Percentiles rank a stretch among this genome's conserved stretches.
Evolutionary conservation across 202 grass and related monocot species (phyloP).

Genomic region (Schoenoplectus tabernaemontani): DNA sequence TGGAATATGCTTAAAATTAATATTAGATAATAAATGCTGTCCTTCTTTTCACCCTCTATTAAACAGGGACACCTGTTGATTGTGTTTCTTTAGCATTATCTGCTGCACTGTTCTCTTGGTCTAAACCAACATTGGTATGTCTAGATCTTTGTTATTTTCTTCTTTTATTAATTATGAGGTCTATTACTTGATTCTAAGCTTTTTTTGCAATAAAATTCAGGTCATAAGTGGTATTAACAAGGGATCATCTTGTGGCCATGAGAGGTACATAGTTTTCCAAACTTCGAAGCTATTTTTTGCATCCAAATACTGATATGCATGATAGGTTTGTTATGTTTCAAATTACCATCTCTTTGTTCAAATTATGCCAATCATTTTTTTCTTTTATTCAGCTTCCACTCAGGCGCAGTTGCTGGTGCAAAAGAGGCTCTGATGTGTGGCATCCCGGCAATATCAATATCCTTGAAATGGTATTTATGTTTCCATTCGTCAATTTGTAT

Average conservation of each 20-base stretch:
- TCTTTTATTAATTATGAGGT: constrained; percentile 1
- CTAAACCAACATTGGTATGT: constrained; percentile 38
- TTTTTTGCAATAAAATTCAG: constrained; percentile 13
- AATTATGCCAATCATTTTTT: not conserved
- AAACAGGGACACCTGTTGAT: constrained; percentile 42
- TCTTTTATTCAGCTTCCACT: constrained; percentile 37
- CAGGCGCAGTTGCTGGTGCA: constrained; percentile 41
- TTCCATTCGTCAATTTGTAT: not conserved
- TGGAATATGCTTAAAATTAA: not conserved
- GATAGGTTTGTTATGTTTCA: not conserved
- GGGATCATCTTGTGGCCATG: constrained; percentile 38
- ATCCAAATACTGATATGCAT: not conserved
- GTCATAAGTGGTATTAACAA: constrained; percentile 51
- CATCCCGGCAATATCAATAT: constrained; percentile 36
- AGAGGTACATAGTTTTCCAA: constrained; percentile 33
- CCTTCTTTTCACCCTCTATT: not conserved
- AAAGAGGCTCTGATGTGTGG: constrained; percentile 42
- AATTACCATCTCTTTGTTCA: not conserved
- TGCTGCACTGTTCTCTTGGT: constrained; percentile 38
- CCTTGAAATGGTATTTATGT: constrained; percentile 35
- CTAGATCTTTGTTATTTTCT: not conserved
- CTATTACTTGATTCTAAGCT: not conserved
- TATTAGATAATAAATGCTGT: constrained; percentile 1
- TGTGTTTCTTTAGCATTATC: constrained; percentile 49
- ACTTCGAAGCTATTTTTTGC: no score